Percentiles rank a stretch among this genome's conserved stretches.
Evolutionary conservation across 192 early-diverging fungal species (phyloP).

Genomic region (Allomyces javanicus): DNA sequence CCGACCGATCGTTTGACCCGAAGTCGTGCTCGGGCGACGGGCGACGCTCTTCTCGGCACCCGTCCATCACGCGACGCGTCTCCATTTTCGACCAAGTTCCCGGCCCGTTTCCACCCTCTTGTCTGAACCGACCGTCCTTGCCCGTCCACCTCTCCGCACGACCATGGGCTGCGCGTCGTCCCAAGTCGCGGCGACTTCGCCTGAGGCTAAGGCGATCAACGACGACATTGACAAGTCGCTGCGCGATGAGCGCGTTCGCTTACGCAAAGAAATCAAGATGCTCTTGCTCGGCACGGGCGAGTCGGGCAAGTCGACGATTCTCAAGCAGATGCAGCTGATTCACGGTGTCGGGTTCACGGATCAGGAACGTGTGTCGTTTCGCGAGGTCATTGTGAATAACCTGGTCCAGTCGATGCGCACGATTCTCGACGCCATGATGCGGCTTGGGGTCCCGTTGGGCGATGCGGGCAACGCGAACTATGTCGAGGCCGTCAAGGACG

Average conservation of each 20-base stretch:
- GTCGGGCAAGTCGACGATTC: conserved; percentile 5
- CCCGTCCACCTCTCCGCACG: no score
- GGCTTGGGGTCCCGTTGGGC: conserved; percentile 52
- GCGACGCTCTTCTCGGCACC: no score
- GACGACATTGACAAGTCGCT: conserved; percentile 83
- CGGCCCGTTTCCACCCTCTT: no score
- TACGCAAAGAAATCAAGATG: conserved; percentile 92
- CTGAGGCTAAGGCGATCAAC: conserved; percentile 38
- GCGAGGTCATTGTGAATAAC: conserved; percentile 90
- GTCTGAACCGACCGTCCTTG: no score
- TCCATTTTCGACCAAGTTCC: no score
- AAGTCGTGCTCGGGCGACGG: no score
- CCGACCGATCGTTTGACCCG: no score
- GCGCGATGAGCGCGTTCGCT: conserved; percentile 51
- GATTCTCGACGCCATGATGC: conserved; percentile 85
- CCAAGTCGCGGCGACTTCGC: no score
- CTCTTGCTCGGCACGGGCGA: conserved; percentile 44
- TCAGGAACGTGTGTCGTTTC: conserved; percentile 81
- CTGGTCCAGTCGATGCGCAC: conserved; percentile 89
- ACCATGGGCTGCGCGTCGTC: no score
- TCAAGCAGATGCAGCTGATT: conserved; percentile 70
- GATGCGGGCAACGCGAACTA: conserved; percentile 50
- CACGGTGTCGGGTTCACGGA: conserved; percentile 82
- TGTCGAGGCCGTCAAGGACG: conserved; percentile 50
- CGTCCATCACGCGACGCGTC: no score